phyloP scores from a whole-genome alignment of 2,329 filamentous ascomycete genomes.

The Bipolaris gigantea region DNA sequence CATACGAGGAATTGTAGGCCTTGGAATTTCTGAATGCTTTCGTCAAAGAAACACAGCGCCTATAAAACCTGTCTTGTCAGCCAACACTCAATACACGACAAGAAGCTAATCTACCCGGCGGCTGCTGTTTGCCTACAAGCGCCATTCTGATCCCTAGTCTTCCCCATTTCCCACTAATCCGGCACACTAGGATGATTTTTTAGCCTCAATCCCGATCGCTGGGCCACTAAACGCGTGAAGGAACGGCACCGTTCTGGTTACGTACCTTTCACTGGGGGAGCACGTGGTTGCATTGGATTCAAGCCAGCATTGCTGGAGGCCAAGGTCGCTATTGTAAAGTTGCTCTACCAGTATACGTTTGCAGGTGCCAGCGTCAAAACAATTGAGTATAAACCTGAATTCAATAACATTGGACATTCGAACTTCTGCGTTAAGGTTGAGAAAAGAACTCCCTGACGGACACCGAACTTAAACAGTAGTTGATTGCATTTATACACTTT shows the following conservation, averaged over 20 bases:
- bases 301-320: background rate
- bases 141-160: background rate
- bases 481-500: too few relatives aligned
- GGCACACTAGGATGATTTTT: background rate
- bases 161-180: background rate
- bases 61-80: background rate
- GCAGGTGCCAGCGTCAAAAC: background rate
- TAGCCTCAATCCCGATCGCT: background rate
- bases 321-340: background rate
- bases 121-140: background rate
- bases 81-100: background rate
- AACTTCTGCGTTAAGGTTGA: background rate
- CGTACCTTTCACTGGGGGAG: background rate
- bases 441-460: background rate
- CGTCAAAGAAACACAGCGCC: background rate
- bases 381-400: background rate
- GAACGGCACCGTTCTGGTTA: background rate
- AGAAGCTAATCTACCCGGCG: background rate
- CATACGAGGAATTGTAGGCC: background rate
- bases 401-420: background rate
- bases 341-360: background rate
- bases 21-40: background rate
- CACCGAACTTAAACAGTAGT: too few relatives aligned
- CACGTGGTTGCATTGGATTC: background rate
- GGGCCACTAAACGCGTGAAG: background rate